Evolutionary conservation across 192 early-diverging fungal genomes (phyloP).

Genomic region (Backusella mclennaniae): DNA sequence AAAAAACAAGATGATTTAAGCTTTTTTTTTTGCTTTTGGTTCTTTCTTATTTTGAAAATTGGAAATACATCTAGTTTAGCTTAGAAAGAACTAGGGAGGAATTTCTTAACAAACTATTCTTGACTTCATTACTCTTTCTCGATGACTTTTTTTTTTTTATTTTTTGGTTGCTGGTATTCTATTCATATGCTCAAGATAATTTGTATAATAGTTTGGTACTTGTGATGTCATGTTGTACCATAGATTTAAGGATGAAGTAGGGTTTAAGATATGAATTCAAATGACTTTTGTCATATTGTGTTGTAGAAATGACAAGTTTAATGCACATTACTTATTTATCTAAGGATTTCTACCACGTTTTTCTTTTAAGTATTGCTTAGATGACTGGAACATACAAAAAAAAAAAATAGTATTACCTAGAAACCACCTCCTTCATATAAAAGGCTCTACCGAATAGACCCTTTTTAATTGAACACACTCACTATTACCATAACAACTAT

Average conservation of each 20-base stretch:
- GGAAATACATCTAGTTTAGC: background rate
- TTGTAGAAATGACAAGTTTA: too few species aligned
- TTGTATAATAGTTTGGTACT: too few species aligned
- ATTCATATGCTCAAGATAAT: too few species aligned
- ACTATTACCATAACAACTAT: background rate
- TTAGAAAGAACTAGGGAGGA: background rate
- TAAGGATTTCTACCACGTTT: background rate
- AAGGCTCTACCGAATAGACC: background rate
- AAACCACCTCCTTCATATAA: background rate
- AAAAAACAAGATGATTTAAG: background rate
- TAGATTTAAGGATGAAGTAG: too few species aligned
- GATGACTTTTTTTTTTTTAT: background rate
- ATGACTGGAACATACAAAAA: background rate
- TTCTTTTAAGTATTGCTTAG: background rate
- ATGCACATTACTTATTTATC: too few species aligned
- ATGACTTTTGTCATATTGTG: too few species aligned
- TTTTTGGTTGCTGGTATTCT: background rate
- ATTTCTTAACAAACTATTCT: background rate
- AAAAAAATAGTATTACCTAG: background rate
- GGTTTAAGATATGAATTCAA: too few species aligned
- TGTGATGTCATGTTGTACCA: too few species aligned
- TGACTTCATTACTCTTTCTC: background rate
- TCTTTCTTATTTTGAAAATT: background rate
- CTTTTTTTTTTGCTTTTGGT: background rate
- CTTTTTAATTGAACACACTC: background rate